Evolutionary conservation across 345 rosid species (phyloP).

Genomic region (Salix koriyanagi): DNA sequence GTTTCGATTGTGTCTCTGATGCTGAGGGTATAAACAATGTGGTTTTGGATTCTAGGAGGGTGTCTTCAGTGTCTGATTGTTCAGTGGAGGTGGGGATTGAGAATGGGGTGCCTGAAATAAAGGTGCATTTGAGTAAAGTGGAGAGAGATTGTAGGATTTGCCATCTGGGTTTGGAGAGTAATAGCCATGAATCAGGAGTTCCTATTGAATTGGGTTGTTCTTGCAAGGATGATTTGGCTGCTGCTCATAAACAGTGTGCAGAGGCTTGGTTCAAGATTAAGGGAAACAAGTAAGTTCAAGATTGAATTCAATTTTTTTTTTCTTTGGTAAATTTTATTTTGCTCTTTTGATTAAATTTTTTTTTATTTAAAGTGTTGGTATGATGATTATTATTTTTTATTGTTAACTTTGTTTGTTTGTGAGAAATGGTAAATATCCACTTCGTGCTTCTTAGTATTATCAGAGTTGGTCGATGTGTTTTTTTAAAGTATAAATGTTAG

Average conservation of each 20-base stretch:
- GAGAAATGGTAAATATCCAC: neutral
- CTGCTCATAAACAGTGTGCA: constrained; percentile 93
- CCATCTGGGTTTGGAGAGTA: constrained; percentile 76
- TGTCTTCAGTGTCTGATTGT: constrained; percentile 52
- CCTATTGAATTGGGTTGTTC: constrained; percentile 83
- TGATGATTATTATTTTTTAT: neutral
- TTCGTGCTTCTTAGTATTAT: neutral
- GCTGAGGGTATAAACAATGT: constrained; percentile 25
- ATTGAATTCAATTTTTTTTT: neutral
- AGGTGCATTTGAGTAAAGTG: constrained; percentile 42
- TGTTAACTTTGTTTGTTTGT: neutral
- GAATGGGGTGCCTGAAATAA: constrained; percentile 26
- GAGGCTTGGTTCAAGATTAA: constrained; percentile 97
- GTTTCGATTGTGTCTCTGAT: constrained; percentile 44
- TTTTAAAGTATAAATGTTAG: neutral
- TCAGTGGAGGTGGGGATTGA: constrained; percentile 61
- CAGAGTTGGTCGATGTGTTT: neutral
- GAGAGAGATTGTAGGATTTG: constrained; percentile 82
- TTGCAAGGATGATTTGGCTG: constrained; percentile 87
- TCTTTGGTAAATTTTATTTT: neutral
- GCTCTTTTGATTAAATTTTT: neutral
- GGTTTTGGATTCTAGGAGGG: constrained; percentile 43
- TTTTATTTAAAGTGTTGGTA: neutral
- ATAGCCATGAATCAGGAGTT: constrained; percentile 55
- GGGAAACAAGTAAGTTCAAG: constrained; percentile 71